Evolutionary conservation across 352 stramenopile genomes (phyloP).

Genomic region (Globisporangium sylvaticum): DNA sequence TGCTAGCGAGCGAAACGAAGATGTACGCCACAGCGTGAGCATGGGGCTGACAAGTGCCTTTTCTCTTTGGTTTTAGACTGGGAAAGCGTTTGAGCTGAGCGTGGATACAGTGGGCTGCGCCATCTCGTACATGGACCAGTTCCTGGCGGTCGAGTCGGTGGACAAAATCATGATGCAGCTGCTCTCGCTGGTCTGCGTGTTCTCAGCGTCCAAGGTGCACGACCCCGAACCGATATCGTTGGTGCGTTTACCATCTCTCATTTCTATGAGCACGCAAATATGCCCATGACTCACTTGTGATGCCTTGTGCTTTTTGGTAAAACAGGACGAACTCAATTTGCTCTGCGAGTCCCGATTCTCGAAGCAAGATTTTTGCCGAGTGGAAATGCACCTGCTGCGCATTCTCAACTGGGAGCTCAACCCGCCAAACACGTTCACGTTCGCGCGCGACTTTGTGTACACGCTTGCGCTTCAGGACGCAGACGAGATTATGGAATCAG

Average conservation of each 20-base stretch:
- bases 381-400: constrained; percentile 53
- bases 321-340: constrained; percentile 58
- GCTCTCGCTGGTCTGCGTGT: constrained; percentile 73
- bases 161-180: constrained; percentile 70
- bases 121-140: constrained; percentile 73
- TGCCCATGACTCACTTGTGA: neutral
- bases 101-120: constrained; percentile 56
- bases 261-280: neutral
- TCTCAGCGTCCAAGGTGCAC: constrained; percentile 68
- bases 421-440: constrained; percentile 56
- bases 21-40: too few relatives aligned
- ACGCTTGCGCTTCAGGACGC: constrained; percentile 34
- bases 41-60: neutral
- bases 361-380: constrained; percentile 46
- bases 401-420: constrained; percentile 65
- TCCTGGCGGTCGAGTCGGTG: constrained; percentile 61
- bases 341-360: constrained; percentile 77
- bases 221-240: constrained; percentile 65
- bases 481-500: constrained; percentile 11
- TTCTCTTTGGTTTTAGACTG: constrained; percentile 27
- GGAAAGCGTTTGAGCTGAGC: constrained; percentile 65
- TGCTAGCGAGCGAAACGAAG: too few relatives aligned
- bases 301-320: neutral
- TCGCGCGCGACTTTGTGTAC: constrained; percentile 58
- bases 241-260: neutral